Evolutionary conservation across 192 early-diverging fungal genomes (phyloP).

Genomic region (Coemansia sp.): DNA sequence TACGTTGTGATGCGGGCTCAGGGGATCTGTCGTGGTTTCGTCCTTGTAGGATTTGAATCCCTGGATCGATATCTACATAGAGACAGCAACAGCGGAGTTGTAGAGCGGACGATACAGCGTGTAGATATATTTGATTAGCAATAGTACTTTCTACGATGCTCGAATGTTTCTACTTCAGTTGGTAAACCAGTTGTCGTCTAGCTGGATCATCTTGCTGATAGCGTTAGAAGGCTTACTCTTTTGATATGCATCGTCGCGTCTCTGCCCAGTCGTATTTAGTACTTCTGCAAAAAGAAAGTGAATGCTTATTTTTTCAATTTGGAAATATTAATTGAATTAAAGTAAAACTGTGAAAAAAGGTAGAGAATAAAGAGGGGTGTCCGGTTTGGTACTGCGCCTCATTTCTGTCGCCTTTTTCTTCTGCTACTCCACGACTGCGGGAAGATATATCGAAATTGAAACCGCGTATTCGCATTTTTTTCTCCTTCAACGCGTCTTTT

Average conservation of each 20-base stretch:
- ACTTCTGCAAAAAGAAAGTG: neutral
- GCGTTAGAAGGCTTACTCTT: conserved; percentile 29
- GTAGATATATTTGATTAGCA: conserved; percentile 1
- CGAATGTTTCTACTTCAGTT: too few relatives aligned
- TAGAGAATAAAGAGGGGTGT: too few relatives aligned
- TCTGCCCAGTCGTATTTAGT: neutral
- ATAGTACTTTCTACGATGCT: too few relatives aligned
- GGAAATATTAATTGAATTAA: too few relatives aligned
- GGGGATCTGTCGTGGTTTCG: conserved; percentile 88
- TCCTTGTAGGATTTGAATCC: conserved; percentile 99
- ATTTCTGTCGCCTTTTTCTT: too few relatives aligned
- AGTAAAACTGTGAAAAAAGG: too few relatives aligned
- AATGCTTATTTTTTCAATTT: neutral
- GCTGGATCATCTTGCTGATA: too few relatives aligned
- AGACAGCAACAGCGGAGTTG: neutral
- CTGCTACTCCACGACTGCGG: neutral
- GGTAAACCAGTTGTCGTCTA: too few relatives aligned
- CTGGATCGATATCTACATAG: conserved; percentile 77
- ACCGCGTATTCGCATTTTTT: neutral
- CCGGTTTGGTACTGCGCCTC: too few relatives aligned
- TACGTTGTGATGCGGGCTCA: conserved; percentile 92
- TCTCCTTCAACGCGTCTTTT: neutral
- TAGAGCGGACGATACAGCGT: too few relatives aligned
- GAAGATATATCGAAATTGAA: neutral
- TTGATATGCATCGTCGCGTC: conserved; percentile 38